Evolutionary conservation across 2,329 filamentous ascomycete genomes (phyloP).

Genomic region (Coccinonectria pachysandricola): DNA sequence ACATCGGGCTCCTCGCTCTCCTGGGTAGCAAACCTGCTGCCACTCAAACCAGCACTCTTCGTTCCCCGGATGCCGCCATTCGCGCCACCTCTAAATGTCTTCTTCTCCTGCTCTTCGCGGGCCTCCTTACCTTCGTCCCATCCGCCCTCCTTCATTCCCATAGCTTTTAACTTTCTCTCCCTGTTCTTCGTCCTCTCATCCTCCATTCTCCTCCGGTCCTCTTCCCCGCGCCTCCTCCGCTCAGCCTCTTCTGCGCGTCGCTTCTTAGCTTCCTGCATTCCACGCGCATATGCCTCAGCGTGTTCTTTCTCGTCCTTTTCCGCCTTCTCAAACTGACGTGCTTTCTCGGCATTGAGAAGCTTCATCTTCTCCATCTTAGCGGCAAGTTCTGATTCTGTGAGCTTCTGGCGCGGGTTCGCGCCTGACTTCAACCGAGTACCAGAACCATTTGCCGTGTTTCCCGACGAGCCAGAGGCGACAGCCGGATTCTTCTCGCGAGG

Average conservation of each 20-base stretch:
- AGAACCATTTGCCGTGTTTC: constrained; percentile 25
- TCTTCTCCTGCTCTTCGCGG: constrained; percentile 30
- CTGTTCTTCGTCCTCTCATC: constrained; percentile 51
- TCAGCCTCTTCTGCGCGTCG: constrained; percentile 43
- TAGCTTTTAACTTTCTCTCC: constrained; percentile 50
- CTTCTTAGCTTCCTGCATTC: constrained; percentile 44
- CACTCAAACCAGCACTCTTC: constrained; percentile 27
- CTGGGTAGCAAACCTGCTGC: constrained; percentile 30
- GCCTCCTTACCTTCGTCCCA: constrained; percentile 51
- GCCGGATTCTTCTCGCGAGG: constrained; percentile 16
- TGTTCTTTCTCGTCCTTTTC: constrained; percentile 47
- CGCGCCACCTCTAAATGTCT: constrained; percentile 33
- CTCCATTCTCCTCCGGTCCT: constrained; percentile 40
- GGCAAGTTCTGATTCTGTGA: constrained; percentile 48
- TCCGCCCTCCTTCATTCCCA: constrained; percentile 41
- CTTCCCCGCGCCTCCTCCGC: constrained; percentile 39
- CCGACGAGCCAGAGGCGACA: constrained; percentile 3
- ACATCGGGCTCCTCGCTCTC: constrained; percentile 25
- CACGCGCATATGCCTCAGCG: constrained; percentile 41
- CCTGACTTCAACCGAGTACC: constrained; percentile 41
- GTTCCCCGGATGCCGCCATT: constrained; percentile 31
- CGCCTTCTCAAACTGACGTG: constrained; percentile 47
- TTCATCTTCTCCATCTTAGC: constrained; percentile 53
- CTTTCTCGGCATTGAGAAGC: constrained; percentile 46
- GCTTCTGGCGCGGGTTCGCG: constrained; percentile 48